Percentiles rank a stretch among this genome's conserved stretches.
phyloP scores from a whole-genome alignment of 306 rosid genomes.

The Prinsepia uniflora region DNA sequence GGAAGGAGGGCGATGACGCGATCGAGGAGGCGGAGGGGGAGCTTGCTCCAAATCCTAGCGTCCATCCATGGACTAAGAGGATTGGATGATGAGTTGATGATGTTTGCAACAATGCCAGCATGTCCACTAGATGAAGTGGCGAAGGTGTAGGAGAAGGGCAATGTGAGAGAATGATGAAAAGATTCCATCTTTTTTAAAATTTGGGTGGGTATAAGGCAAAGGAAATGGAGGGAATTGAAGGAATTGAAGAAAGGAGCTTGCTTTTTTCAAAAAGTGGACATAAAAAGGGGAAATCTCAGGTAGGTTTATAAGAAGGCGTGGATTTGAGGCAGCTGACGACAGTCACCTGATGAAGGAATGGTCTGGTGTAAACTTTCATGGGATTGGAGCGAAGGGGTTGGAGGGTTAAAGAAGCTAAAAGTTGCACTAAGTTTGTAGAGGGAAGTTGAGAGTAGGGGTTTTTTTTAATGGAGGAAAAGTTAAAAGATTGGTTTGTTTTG shows the following conservation, averaged over 20 bases:
- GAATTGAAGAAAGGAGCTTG: constrained; percentile 13
- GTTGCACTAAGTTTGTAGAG: neutral
- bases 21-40: constrained; percentile 72
- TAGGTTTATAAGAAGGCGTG: constrained; percentile 9
- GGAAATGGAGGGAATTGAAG: constrained; percentile 7
- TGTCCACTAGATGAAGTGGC: constrained; percentile 19
- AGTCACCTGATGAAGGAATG: constrained; percentile 4
- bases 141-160: constrained; percentile 63
- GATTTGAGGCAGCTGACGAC: neutral
- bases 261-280: constrained; percentile 18
- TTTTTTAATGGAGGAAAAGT: neutral
- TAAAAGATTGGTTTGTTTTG: too few species aligned
- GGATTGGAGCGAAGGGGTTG: constrained; percentile 5
- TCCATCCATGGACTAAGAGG: constrained; percentile 58
- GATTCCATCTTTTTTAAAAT: constrained; percentile 43
- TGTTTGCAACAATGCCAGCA: constrained; percentile 8
- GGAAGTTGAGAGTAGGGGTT: constrained; percentile 2
- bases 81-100: constrained; percentile 10
- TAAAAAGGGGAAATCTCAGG: constrained; percentile 28
- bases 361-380: neutral
- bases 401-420: neutral
- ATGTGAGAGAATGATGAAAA: constrained; percentile 48
- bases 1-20: constrained; percentile 77
- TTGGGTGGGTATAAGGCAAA: neutral
- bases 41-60: constrained; percentile 78